Evolutionary conservation across 1,284 basidiomycete species (phyloP), one percentile per base, ranked within the genome.

Genomic region (Anthracocystis panici-leucophaei): DNA sequence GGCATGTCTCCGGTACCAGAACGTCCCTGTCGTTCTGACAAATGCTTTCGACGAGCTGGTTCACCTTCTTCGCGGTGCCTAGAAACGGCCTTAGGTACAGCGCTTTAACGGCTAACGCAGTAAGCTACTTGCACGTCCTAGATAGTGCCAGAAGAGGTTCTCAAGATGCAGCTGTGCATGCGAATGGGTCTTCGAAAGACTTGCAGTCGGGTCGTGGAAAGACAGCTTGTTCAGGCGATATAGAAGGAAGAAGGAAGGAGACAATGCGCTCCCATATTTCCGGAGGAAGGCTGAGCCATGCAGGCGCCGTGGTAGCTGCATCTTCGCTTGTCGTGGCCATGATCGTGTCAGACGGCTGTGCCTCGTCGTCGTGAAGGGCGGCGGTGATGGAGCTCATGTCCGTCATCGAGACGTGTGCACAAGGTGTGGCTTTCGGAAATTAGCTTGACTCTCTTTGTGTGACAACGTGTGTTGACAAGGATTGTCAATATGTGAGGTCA

Each of bases 381-480:
- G 12, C 14, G 12, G 11, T 18, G 11, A 25, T 12, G 12, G 23
- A 6, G 44, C 44, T 46, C 23, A 23, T 46, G 25, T 14, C 44
- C 44, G 44, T 23, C 44, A 46, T 46, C 14, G 14, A 14, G 14
- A 27, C 14, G 2, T 1, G 23, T 27, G 14, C 23, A 4, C 16
- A 14, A 6, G 18, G 23, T 5, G 44, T 16, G 14, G 35, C 3
- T 38, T 10, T 16, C 12, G 35, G 35, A 38, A 16, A 46, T 20
- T 3, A 16, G 21, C 23, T 20, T 14, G 5, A 23, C 20, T 48
- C 5, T 29, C 23, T 23, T 20, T 4, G 5, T 23, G 16, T 35
- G 33, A 31, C 49, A 14, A 51, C 49, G 49, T 51, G 10, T 51
- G 49, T 31, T 38, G 49, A 51, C 31, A 33, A 38, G 49, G 20